Evolutionary conservation across 1,284 basidiomycete species (phyloP).

Genomic region (Cutaneotrichosporon sp.): DNA sequence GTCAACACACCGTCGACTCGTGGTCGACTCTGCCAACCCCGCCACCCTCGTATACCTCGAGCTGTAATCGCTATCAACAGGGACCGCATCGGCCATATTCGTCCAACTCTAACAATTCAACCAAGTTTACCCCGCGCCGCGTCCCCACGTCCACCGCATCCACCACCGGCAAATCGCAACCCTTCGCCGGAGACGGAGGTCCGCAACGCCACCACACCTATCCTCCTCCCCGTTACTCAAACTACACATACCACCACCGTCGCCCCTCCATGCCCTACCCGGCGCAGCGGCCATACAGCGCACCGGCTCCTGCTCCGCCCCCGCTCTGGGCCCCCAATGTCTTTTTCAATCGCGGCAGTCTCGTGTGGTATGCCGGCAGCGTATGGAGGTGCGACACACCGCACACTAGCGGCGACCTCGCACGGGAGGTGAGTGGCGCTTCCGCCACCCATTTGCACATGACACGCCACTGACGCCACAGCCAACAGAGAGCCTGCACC

Average conservation of each 20-base stretch:
- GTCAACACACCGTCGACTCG: not conserved
- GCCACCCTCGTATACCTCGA: not conserved
- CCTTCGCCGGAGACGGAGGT: not conserved
- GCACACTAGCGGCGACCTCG: conserved; percentile 33
- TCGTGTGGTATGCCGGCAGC: conserved; percentile 41
- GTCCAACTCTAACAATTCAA: not conserved
- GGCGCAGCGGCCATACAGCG: conserved; percentile 6
- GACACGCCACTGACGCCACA: conserved; percentile 14
- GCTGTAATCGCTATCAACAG: not conserved
- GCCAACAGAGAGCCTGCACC: conserved; percentile 38
- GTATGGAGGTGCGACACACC: conserved; percentile 42
- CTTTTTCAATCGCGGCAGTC: conserved; percentile 32
- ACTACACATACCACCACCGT: not conserved
- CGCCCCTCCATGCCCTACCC: conserved; percentile 8
- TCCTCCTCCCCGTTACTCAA: not conserved
- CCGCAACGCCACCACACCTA: not conserved
- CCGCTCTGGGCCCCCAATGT: conserved; percentile 29
- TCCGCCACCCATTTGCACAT: no score
- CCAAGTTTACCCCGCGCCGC: not conserved
- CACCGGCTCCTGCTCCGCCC: conserved; percentile 2
- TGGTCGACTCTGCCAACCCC: not conserved
- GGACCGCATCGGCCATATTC: not conserved
- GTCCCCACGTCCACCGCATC: not conserved
- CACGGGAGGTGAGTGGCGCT: conserved; percentile 13
- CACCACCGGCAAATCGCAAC: not conserved